Base-by-base conservation (phyloP, 805 yeast species). In the Jamesozyma spencerorum region DNA sequence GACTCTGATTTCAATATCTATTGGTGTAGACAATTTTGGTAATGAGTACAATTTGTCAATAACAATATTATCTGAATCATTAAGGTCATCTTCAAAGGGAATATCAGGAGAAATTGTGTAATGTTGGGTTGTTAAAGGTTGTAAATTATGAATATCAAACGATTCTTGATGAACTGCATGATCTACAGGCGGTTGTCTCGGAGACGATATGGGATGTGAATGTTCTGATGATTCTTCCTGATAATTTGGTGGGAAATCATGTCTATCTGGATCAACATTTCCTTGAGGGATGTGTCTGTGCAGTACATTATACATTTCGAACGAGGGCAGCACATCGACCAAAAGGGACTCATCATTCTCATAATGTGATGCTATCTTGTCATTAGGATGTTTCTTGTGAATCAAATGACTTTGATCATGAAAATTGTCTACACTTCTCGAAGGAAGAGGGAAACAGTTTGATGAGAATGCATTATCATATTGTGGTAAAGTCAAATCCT, bases 241-340 rank as follows among this genome's bases (percentile, higher is more conserved):
- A 41, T 65, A 65, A 13, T 47, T 53, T 11, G 69, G 69, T 2
- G 69, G 69, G 18, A 50, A 50, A 29, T 57, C 64, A 22, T 49
- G 55, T 28, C 45, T 42, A 38, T 53, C 60, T 3, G 61, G 58
- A 32, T 56, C 51, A 1, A 53, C 51, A 29, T 53, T 70, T 53
- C 55, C 76, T 40, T 52, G 67, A 46, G 61, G 71, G 47, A 51
- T 70, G 59, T 49, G 72, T 36, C 61, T 51, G 38, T 65, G 67
- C 33, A 66, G 38, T 1, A 64, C 70, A 48, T 75, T 77, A 50
- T 76, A 78, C 79, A 80, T 75, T 46, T 79, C 82, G 51, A 79
- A 80, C 0, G 85, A 77, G 0, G 85, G 87, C 28, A 80, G 55
- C 2, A 79, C 72, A 48, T 79, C 85, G 38, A 75, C 64, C 11